Conservation (phyloP, 2,329 filamentous ascomycete species). For the Nannizzia gypsea region DNA sequence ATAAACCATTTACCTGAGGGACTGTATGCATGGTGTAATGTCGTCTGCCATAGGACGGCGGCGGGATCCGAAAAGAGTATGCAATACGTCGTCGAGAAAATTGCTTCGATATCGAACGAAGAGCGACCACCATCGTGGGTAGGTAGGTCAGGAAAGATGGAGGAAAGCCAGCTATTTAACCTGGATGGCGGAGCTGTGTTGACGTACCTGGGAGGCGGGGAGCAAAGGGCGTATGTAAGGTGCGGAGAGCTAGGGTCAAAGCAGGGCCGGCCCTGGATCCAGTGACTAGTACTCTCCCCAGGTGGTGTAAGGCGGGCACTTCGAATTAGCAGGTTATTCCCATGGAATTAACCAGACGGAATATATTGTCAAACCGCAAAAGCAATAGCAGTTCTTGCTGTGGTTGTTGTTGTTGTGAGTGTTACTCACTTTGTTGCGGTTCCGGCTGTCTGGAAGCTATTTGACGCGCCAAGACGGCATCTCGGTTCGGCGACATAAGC, state of each 20-base stretch:
- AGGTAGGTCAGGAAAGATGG: neutral
- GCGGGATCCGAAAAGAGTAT: conserved; percentile 28
- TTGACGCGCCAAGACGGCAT: neutral
- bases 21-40: conserved; percentile 34
- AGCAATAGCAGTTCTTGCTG: neutral
- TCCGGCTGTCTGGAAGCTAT: neutral
- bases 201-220: neutral
- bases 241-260: neutral
- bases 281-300: neutral
- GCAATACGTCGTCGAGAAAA: conserved; percentile 25
- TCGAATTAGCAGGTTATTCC: no score
- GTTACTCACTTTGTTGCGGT: neutral
- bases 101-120: conserved; percentile 25
- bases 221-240: neutral
- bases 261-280: neutral
- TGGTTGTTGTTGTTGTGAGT: neutral
- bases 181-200: neutral
- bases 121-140: conserved; percentile 12
- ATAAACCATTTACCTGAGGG: conserved; percentile 25
- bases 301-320: no score
- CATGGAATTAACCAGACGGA: no score
- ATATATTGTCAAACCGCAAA: no score
- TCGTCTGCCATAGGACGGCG: conserved; percentile 23
- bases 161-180: neutral
- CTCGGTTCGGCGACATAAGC: neutral